These are phyloP conservation scores for Lasiosphaeria hispida DNA, from an alignment of 495 filamentous ascomycete genomes.

Conservation along the genomic window DNA sequence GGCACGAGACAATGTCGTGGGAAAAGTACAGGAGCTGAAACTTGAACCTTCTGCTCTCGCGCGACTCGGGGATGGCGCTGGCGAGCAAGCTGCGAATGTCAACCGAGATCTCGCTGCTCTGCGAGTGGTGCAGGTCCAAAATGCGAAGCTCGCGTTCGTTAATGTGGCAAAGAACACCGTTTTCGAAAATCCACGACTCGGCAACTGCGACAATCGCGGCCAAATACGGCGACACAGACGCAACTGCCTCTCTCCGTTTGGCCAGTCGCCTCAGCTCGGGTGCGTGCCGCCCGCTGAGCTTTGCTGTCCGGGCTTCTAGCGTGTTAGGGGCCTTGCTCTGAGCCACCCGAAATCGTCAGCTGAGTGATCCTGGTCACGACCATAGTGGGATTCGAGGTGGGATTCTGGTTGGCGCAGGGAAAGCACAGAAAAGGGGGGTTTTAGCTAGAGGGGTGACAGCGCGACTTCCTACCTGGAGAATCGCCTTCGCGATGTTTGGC, in stretches of 20 bases:
- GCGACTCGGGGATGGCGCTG: constrained; percentile 29
- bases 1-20: constrained; percentile 59
- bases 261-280: constrained; percentile 57
- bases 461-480: constrained; percentile 51
- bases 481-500: constrained; percentile 58
- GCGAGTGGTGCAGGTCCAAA: constrained; percentile 56
- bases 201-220: constrained; percentile 59
- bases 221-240: constrained; percentile 61
- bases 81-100: constrained; percentile 51
- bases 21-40: constrained; percentile 62
- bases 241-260: constrained; percentile 60
- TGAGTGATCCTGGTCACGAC: background rate
- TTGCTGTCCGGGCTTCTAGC: constrained; percentile 57
- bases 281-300: constrained; percentile 47
- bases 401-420: constrained; percentile 8
- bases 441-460: background rate
- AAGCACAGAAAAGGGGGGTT: too few species aligned
- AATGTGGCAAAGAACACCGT: constrained; percentile 64
- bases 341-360: constrained; percentile 16
- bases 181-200: constrained; percentile 59
- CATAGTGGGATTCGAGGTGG: constrained; percentile 16
- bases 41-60: constrained; percentile 38
- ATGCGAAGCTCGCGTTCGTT: constrained; percentile 57
- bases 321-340: constrained; percentile 56
- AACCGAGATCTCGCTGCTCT: constrained; percentile 55